Conservation (phyloP, 2,329 filamentous ascomycete genomes). For the Chaetomium sp. region DNA sequence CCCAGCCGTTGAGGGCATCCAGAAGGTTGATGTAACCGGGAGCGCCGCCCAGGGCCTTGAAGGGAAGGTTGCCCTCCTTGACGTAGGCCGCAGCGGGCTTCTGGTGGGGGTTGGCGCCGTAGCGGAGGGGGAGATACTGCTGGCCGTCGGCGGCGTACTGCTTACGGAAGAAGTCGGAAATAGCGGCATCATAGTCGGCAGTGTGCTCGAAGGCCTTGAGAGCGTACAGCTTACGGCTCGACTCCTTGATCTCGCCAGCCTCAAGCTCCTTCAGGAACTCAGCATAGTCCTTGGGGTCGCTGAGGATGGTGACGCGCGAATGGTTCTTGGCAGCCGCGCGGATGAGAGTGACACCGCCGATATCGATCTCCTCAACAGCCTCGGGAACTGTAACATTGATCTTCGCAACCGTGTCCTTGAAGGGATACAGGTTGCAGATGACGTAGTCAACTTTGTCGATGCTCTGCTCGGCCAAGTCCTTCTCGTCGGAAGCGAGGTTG, state of each 20-base stretch:
- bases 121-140: slow-evolving; percentile 84
- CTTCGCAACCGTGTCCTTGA: slow-evolving; percentile 97
- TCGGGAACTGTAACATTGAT: slow-evolving; percentile 95
- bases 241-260: slow-evolving; percentile 80
- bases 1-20: slow-evolving; percentile 95
- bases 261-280: slow-evolving; percentile 91
- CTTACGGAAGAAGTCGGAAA: slow-evolving; percentile 96
- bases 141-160: slow-evolving; percentile 85
- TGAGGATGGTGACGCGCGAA: slow-evolving; percentile 90
- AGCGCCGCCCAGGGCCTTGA: slow-evolving; percentile 86
- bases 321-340: slow-evolving; percentile 98
- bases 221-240: slow-evolving; percentile 84
- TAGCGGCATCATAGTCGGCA: slow-evolving; percentile 92
- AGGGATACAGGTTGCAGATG: slow-evolving; percentile 98
- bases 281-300: slow-evolving; percentile 89
- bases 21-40: slow-evolving; percentile 98
- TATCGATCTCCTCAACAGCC: slow-evolving; percentile 98
- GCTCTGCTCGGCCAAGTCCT: slow-evolving; percentile 92
- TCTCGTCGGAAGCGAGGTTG: slow-evolving; percentile 92
- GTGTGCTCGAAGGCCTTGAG: slow-evolving; percentile 99
- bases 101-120: slow-evolving; percentile 97
- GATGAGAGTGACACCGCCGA: slow-evolving; percentile 94
- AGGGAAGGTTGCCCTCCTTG: slow-evolving; percentile 74
- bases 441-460: slow-evolving; percentile 95
- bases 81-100: slow-evolving; percentile 90